A percentile compares a stretch with the other conserved stretches of the same genome.
Conservation (phyloP, 2,329 filamentous ascomycete species). For the Trichoderma arundinaceum region DNA sequence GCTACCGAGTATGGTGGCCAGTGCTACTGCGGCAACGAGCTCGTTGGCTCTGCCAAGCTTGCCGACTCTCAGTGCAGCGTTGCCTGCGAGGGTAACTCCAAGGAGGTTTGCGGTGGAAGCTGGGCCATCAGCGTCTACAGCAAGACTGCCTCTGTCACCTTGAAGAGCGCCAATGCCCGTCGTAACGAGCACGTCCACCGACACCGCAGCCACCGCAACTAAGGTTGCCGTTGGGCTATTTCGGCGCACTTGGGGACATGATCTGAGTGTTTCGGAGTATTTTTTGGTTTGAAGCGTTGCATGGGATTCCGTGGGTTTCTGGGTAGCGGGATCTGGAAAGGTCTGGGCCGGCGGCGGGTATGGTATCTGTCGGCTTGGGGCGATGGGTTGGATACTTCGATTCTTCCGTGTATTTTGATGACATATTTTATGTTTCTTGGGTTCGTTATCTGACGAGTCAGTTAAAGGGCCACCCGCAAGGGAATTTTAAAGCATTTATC, state of each 20-base stretch:
- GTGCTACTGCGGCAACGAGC: constrained; percentile 57
- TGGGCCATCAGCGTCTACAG: constrained; percentile 55
- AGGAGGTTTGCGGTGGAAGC: constrained; percentile 57
- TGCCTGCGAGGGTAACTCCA: constrained; percentile 55
- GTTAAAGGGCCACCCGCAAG: constrained; percentile 8
- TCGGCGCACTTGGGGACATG: neutral
- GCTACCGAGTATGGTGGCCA: constrained; percentile 59
- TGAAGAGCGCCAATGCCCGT: constrained; percentile 41
- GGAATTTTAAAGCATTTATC: constrained; percentile 23
- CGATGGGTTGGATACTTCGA: constrained; percentile 30
- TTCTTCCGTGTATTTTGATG: constrained; percentile 32
- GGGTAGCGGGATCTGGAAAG: neutral
- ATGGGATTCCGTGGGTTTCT: constrained; percentile 11
- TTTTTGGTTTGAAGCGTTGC: constrained; percentile 21
- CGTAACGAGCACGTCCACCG: constrained; percentile 46
- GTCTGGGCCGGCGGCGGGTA: constrained; percentile 14
- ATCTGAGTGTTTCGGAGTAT: constrained; percentile 8
- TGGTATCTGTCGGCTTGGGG: constrained; percentile 30
- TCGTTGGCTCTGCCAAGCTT: constrained; percentile 47
- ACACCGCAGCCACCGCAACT: constrained; percentile 43
- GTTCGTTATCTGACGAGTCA: constrained; percentile 16
- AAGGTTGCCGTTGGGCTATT: constrained; percentile 26
- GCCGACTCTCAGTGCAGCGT: constrained; percentile 51
- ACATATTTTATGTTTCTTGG: constrained; percentile 26
- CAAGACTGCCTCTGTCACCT: constrained; percentile 42